phyloP scores from a whole-genome alignment of 768 basidiomycete species.

The Kwoniella sp. region DNA sequence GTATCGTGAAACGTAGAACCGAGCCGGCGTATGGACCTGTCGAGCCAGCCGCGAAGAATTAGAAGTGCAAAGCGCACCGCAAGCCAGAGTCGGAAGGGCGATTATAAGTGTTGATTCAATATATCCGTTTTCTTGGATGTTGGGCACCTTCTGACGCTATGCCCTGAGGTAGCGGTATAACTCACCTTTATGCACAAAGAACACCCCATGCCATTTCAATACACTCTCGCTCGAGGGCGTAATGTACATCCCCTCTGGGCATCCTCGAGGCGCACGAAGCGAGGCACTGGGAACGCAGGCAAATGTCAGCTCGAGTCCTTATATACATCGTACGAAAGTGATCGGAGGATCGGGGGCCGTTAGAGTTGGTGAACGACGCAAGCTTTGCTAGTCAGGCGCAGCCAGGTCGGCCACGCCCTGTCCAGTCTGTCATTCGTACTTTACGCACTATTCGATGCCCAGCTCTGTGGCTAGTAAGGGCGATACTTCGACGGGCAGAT shows the following conservation, averaged over 20 bases:
- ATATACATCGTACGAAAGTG: neutral
- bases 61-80: too few relatives aligned
- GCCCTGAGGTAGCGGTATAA: too few relatives aligned
- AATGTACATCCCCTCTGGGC: slow-evolving; percentile 46
- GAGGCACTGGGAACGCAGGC: slow-evolving; percentile 28
- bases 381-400: too few relatives aligned
- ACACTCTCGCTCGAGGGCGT: slow-evolving; percentile 32
- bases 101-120: too few relatives aligned
- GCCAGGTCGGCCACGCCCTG: too few relatives aligned
- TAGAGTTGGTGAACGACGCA: neutral
- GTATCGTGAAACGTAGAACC: slow-evolving; percentile 40
- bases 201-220: slow-evolving; percentile 43
- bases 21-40: slow-evolving; percentile 46
- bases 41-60: too few relatives aligned
- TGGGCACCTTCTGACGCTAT: too few relatives aligned
- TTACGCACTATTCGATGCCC: slow-evolving; percentile 35
- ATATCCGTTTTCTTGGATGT: too few relatives aligned
- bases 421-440: neutral
- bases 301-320: neutral
- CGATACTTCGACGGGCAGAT: slow-evolving; percentile 17
- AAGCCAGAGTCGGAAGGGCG: too few relatives aligned
- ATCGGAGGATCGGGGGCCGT: neutral
- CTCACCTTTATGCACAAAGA: slow-evolving; percentile 47
- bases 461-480: slow-evolving; percentile 29
- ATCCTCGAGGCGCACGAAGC: slow-evolving; percentile 30